Percentiles rank a stretch among this genome's conserved stretches.
These are phyloP conservation scores for Helminthosporium solani DNA, from an alignment of 2,329 filamentous ascomycete genomes.

Conservation along the genomic window DNA sequence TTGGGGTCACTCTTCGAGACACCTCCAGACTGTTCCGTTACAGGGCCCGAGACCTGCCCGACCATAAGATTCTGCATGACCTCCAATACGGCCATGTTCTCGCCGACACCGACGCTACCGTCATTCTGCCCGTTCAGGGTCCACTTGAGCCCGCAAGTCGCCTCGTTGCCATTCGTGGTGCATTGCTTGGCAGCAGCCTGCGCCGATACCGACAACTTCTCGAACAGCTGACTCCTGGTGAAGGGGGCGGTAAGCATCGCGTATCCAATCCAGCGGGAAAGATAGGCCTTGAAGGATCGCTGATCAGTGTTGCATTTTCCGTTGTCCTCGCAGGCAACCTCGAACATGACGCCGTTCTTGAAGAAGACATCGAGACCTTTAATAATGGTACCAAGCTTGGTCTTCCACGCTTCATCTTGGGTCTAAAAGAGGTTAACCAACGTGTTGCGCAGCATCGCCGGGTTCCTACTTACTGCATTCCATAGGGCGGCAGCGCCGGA, in stretches of 20 bases:
- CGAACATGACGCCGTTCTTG: constrained; percentile 48
- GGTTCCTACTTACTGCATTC: constrained; percentile 45
- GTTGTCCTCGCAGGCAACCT: constrained; percentile 49
- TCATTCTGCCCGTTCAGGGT: constrained; percentile 46
- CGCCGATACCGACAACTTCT: constrained; percentile 56
- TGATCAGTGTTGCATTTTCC: constrained; percentile 52
- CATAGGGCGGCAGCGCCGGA: constrained; percentile 51
- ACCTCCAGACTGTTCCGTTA: constrained; percentile 55
- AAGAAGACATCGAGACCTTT: constrained; percentile 47
- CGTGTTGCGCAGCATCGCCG: neutral
- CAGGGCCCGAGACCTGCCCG: constrained; percentile 29
- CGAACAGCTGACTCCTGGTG: constrained; percentile 46
- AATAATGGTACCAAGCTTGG: constrained; percentile 36
- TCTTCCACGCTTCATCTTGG: constrained; percentile 35
- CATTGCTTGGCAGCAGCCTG: constrained; percentile 57
- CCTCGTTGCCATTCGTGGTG: constrained; percentile 47
- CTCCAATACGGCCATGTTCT: constrained; percentile 61
- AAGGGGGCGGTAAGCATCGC: constrained; percentile 44
- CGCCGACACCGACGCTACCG: constrained; percentile 54
- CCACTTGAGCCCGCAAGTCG: constrained; percentile 51
- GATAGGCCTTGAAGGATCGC: constrained; percentile 49
- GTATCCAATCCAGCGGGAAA: constrained; percentile 47
- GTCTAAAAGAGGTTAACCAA: constrained; percentile 24
- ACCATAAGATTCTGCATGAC: constrained; percentile 52
- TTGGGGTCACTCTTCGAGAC: constrained; percentile 51